Evolutionary conservation across 306 rosid species (phyloP).

Genomic region (Prosopis cineraria): DNA sequence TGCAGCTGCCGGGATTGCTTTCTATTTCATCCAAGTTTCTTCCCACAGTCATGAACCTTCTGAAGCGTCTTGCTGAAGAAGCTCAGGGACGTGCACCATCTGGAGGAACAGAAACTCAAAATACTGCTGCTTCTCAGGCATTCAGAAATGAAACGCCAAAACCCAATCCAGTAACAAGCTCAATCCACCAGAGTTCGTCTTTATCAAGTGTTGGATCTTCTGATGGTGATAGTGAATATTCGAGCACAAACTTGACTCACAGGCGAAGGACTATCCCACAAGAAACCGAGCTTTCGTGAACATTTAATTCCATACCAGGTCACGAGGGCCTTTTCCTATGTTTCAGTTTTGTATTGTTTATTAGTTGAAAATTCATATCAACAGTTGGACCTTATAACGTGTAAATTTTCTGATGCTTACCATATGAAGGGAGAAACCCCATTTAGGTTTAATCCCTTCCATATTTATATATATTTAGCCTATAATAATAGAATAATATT

Average conservation of each 20-base stretch:
- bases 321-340: conserved; percentile 15
- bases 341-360: conserved; percentile 40
- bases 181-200: conserved; percentile 44
- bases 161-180: conserved; percentile 42
- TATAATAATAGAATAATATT: conserved; percentile 13
- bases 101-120: conserved; percentile 41
- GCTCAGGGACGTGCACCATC: conserved; percentile 58
- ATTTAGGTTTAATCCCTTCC: conserved; percentile 42
- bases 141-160: conserved; percentile 50
- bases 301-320: conserved; percentile 15
- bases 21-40: conserved; percentile 68
- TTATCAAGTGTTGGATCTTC: conserved; percentile 57
- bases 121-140: conserved; percentile 44
- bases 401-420: conserved; percentile 32
- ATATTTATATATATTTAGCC: neutral
- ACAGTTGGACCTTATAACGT: neutral
- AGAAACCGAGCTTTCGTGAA: conserved; percentile 51
- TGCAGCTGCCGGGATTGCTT: conserved; percentile 77
- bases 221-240: conserved; percentile 46
- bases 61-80: conserved; percentile 77
- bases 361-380: neutral
- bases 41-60: conserved; percentile 80
- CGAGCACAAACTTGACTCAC: conserved; percentile 53
- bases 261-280: conserved; percentile 49
- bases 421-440: conserved; percentile 36